Evolutionary conservation across 2,329 filamentous ascomycete species (phyloP).

Genomic region (Ascochyta koolunga): DNA sequence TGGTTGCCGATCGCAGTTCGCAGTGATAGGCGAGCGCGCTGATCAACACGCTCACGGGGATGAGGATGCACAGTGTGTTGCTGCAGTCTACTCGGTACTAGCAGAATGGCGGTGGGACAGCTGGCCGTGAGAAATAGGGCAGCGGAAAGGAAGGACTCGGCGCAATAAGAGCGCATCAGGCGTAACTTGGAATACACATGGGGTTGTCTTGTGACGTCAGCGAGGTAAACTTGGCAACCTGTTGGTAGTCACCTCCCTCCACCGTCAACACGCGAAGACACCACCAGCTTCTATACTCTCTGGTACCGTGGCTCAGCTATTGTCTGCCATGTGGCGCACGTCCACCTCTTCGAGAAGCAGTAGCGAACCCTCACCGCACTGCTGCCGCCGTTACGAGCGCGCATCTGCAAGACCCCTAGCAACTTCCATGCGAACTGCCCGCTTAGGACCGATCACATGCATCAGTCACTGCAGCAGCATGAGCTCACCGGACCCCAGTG

Average conservation of each 20-base stretch:
- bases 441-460: slow-evolving; percentile 13
- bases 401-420: slow-evolving; percentile 2
- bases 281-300: neutral
- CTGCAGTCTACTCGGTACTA: neutral
- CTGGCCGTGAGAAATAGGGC: slow-evolving; percentile 11
- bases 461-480: neutral
- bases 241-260: neutral
- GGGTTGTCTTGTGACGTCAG: slow-evolving; percentile 2
- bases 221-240: neutral
- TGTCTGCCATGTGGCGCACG: neutral
- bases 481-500: slow-evolving; percentile 11
- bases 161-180: slow-evolving; percentile 9
- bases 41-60: slow-evolving; percentile 20
- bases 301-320: neutral
- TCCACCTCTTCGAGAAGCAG: neutral
- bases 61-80: slow-evolving; percentile 12
- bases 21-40: slow-evolving; percentile 23
- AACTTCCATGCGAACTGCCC: slow-evolving; percentile 13
- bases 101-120: slow-evolving; percentile 1
- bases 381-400: neutral
- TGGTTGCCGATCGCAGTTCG: slow-evolving; percentile 26
- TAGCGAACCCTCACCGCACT: slow-evolving; percentile 1
- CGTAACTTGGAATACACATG: slow-evolving; percentile 11
- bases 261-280: neutral
- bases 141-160: slow-evolving; percentile 9